Evolutionary conservation across 257 asterid genomes (phyloP).

Genomic region (Penstemon eatonii): DNA sequence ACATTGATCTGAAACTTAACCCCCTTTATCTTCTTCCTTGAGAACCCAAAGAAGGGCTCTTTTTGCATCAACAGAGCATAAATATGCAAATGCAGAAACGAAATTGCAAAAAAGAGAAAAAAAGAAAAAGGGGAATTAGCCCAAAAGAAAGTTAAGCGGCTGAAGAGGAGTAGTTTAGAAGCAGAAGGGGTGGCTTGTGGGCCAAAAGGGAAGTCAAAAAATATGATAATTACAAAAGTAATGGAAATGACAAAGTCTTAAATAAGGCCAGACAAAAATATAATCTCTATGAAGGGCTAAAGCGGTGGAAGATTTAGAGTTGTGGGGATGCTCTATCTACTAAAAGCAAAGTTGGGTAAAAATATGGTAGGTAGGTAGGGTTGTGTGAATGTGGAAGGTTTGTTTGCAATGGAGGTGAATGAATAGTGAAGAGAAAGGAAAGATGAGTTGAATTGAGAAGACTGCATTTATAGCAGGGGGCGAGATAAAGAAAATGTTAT

Average conservation of each 20-base stretch:
- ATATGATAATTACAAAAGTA: constrained; percentile 27
- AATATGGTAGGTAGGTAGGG: constrained; percentile 45
- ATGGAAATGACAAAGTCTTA: constrained; percentile 27
- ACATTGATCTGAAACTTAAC: constrained; percentile 44
- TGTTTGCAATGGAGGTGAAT: constrained; percentile 79
- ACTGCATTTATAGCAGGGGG: constrained; percentile 43
- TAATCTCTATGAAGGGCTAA: constrained; percentile 39
- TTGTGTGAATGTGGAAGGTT: constrained; percentile 56
- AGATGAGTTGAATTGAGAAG: neutral
- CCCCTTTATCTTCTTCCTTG: constrained; percentile 61
- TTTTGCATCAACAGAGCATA: constrained; percentile 50
- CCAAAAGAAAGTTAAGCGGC: constrained; percentile 38
- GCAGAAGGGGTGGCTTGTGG: constrained; percentile 56
- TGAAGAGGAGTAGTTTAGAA: constrained; percentile 51
- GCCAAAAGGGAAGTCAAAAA: constrained; percentile 46
- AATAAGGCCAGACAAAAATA: constrained; percentile 64
- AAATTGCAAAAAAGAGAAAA: constrained; percentile 35
- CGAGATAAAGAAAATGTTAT: too few species aligned
- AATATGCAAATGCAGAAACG: constrained; percentile 54
- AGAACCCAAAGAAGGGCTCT: constrained; percentile 48
- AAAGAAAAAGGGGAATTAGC: constrained; percentile 12
- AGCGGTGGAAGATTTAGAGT: constrained; percentile 31
- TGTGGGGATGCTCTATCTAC: constrained; percentile 20
- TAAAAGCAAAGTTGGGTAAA: constrained; percentile 43
- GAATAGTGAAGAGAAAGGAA: constrained; percentile 47